Percentiles rank a stretch among this genome's conserved stretches.
phyloP scores from a whole-genome alignment of 371 early-diverging fungal species.

The Zopfochytrium polystomum region DNA sequence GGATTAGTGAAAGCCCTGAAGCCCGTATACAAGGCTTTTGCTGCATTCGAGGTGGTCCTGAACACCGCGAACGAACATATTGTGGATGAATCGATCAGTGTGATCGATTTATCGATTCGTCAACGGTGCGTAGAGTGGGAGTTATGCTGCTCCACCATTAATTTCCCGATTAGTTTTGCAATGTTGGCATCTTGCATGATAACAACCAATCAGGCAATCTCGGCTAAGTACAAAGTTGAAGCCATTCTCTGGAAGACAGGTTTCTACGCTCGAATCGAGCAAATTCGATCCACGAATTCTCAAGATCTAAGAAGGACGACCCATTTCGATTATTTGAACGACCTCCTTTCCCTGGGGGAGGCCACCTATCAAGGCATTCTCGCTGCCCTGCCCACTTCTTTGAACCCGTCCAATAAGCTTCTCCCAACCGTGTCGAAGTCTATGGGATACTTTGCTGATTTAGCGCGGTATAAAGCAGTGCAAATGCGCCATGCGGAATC shows the following conservation, averaged over 20 bases:
- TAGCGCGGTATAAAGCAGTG: slow-evolving; percentile 27
- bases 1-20: too few species aligned
- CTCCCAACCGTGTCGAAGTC: slow-evolving; percentile 6
- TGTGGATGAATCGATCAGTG: too few species aligned
- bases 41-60: too few species aligned
- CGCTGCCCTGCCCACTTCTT: neutral
- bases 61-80: too few species aligned
- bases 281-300: slow-evolving; percentile 15
- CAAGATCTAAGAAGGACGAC: neutral
- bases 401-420: neutral
- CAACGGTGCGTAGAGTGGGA: too few species aligned
- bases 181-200: slow-evolving; percentile 9
- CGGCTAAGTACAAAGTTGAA: slow-evolving; percentile 31
- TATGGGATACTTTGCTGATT: slow-evolving; percentile 32
- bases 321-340: slow-evolving; percentile 17
- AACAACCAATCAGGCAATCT: slow-evolving; percentile 4
- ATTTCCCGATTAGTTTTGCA: slow-evolving; percentile 17
- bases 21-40: too few species aligned
- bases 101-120: too few species aligned
- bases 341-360: slow-evolving; percentile 6
- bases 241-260: slow-evolving; percentile 28
- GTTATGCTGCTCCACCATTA: too few species aligned
- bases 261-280: slow-evolving; percentile 30
- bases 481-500: neutral
- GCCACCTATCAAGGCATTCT: slow-evolving; percentile 13